Evolutionary conservation across 1,139 yeast species (phyloP), one percentile per base, ranked within the genome.

Genomic region (Magnusiomyces sp.): DNA sequence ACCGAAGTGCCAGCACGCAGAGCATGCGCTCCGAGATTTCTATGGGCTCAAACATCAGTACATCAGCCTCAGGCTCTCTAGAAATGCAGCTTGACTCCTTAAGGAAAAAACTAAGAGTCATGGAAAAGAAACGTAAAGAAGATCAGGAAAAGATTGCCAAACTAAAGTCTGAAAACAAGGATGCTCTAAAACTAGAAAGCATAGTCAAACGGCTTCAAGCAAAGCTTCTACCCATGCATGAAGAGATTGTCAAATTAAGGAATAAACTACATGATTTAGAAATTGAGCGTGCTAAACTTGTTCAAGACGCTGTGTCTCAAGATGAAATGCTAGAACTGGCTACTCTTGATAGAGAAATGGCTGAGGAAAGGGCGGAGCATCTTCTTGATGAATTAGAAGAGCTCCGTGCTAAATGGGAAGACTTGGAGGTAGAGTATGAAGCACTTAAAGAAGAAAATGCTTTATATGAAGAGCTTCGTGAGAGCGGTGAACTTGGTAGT

Each of bases 331-430:
- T 81, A 19, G 90, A 83, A 56, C 66, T 75, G 60, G 61, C 76
- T 0, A 64, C 74, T 0, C 69, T 80, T 1, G 89, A 82, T 49
- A 71, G 73, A 51, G 83, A 76, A 53, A 73, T 73, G 59, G 69
- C 79, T 2, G 71, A 70, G 31, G 75, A 70, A 39, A 66, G 70
- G 11, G 74, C 71, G 47, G 70, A 66, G 11, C 56, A 63, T 3
- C 61, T 83, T 29, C 59, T 61, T 7, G 53, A 54, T 11, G 66
- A 64, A 36, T 51, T 67, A 31, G 60, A 61, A 1, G 60, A 59
- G 2, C 58, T 79, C 20, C 66, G 68, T 33, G 53, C 46, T 7
- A 69, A 71, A 44, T 70, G 75, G 51, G 70, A 69, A 14, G 68
- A 65, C 7, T 60, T 78, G 44, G 61, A 63, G 34, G 58, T 67